Evolutionary conservation across 177 flowering plant species (phyloP), one percentile per base, ranked within the genome.

Genomic region (Telopea speciosissima): DNA sequence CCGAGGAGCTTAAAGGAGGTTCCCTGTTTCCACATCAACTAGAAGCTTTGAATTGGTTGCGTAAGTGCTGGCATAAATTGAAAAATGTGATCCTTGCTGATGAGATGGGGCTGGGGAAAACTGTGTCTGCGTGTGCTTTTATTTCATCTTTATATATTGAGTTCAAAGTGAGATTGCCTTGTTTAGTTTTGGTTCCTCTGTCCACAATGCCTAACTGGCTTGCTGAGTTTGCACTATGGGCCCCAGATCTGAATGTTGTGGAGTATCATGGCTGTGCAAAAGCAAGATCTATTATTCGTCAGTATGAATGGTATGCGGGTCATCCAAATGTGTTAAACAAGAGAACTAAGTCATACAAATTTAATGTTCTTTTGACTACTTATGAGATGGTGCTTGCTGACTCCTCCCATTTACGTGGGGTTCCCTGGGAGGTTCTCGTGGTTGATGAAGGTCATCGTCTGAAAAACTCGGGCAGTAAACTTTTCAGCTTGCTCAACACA

Each of bases 161-260:
- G 79, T 96, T 93, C 73, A 87, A 86, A 75, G 97, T 81, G 26
- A 75, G 73, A 49, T 76, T 85, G 22, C 99, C 99, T 74, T 93
- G 91, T 82, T 81, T 96, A 40, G 98, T 96, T 22, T 81, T 96
- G 80, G 98, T 96, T 81, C 99, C 99, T 68, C 93, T 96, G 61
- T 93, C 99, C 42, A 96, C 99, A 24, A 96, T 96, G 99, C 98
- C 97, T 52, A 96, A 96, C 73, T 96, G 99, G 99, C 90, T 90
- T 71, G 78, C 98, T 40, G 99, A 96, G 76, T 96, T 96, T 81
- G 63, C 92, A 8, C 70, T 85, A 60, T 96, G 99, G 99, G 95
- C 97, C 66, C 99, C 98, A 6, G 22, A 87, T 52, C 80, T 96
- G 82, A 90, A 96, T 80, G 97, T 96, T 71, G 98, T 96, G 59